Base-by-base conservation (phyloP, 1,284 basidiomycete species). In the Exobasidium rhododendri region DNA sequence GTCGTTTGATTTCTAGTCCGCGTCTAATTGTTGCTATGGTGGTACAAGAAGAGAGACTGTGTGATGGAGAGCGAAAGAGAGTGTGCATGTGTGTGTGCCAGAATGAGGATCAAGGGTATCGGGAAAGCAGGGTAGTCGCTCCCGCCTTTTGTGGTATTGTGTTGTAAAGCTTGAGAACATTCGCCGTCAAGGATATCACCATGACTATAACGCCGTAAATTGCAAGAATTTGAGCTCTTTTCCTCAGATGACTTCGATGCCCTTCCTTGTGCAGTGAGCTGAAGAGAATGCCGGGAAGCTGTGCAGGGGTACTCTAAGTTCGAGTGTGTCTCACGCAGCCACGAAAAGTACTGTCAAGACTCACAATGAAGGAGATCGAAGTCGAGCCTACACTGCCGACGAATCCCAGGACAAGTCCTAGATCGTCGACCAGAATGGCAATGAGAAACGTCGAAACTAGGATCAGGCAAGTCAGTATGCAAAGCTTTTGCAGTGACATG, bases 381-480 rank as follows among this genome's bases (percentile, higher is more conserved):
- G 94, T 97, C 20, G 91, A 94, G 17, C 96, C 96, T 0, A 94
- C 96, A 10, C 92, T 89, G 5, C 96, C 96, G 28, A 99, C 96
- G 77, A 98, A 96, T 3, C 93, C 91, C 31, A 79, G 71, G 54
- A 78, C 70, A 45, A 79, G 59, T n/a, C 71, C 74, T 17, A 79
- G 68, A 56, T 79, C 76, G 43, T 76, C 72, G 30, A 78, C 70
- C n/a, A 72, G 58, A 32, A 79, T 47, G 26, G 65, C 67, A 54
- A 79, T 67, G 24, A 68, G 35, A 24, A 75, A 73, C 7, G 74
- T 73, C 14, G 73, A 66, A 44, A 59, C 59, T 30, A 78, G 72
- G 44, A 78, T 67, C 24, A 61, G 59, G 14, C 66, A 62, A 7
- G 77, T 79, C 60, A 79, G 58, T 26, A 70, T 56, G 53, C 69